Conservation (phyloP, 768 basidiomycete species). For the Tulasnella sp. region DNA sequence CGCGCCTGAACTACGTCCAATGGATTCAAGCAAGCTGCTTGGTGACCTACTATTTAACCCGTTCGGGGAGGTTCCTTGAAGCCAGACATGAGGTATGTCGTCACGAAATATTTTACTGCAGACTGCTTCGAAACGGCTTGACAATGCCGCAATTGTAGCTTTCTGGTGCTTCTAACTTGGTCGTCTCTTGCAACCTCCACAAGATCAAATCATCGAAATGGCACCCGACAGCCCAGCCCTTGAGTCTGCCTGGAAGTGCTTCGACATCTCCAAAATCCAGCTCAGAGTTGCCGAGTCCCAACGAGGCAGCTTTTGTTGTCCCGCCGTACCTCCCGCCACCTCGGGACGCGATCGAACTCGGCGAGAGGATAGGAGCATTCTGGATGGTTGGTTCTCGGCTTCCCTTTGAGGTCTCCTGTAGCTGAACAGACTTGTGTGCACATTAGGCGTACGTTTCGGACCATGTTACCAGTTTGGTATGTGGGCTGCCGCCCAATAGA, state of each 20-base stretch:
- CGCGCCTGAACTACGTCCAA: slow-evolving; percentile 5
- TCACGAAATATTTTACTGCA: neutral
- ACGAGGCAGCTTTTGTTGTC: neutral
- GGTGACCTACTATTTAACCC: slow-evolving; percentile 12
- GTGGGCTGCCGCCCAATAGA: neutral
- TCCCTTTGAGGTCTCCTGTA: neutral
- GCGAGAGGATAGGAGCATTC: slow-evolving; percentile 4
- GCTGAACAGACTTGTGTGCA: neutral
- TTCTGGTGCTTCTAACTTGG: slow-evolving; percentile 6
- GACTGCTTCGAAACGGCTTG: neutral
- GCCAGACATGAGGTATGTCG: slow-evolving; percentile 12
- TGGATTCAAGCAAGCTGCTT: slow-evolving; percentile 14
- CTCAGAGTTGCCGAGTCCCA: neutral
- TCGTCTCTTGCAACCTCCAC: slow-evolving; percentile 13
- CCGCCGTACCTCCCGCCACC: neutral
- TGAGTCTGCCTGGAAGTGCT: neutral
- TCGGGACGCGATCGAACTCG: slow-evolving; percentile 2
- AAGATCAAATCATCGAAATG: slow-evolving; percentile 12
- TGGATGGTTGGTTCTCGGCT: slow-evolving; percentile 1
- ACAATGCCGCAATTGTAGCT: slow-evolving; percentile 2
- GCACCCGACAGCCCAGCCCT: neutral
- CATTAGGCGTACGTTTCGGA: neutral
- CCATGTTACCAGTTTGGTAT: neutral
- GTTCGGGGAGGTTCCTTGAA: slow-evolving; percentile 10
- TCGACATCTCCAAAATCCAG: neutral